Evolutionary conservation across 208 protist species (phyloP), one percentile per base, ranked within the genome.

Genomic region (Trichomonas vaginalis): DNA sequence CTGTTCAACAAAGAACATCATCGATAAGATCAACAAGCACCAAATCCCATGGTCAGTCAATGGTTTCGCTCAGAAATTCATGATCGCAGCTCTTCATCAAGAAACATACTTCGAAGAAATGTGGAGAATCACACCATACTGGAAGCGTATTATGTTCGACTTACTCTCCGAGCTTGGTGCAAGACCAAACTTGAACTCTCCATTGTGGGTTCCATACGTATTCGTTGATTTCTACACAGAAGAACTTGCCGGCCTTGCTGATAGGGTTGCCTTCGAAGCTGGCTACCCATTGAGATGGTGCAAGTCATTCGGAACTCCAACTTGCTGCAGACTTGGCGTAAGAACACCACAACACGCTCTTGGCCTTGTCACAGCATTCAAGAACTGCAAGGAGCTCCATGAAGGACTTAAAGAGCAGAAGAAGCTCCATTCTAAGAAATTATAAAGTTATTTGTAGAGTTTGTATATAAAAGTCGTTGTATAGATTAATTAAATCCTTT

Each of bases 11-110:
- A 48, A 51, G 37, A 42, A 51, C 17, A 92, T 42, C 15, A 92
- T 92, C 35, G 17, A 51, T 14, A 9, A 51, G 4, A 42, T 92
- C 45, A 17, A 51, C 23, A 48, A 92, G 45, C n/a, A 48, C 8
- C 86, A 92, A 47, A 45, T 92, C 39, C 86, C 86, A 51, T 92
- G 86, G 86, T 48, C 40, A 39, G 86, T 92, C 15, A 92, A 92
- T 92, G 86, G 86, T 10, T 17, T 40, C 45, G 86, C 86, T 35
- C 86, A 92, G n/a, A 42, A 35, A 21, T 92, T 92, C 86, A 51
- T 92, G 17, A 51, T 92, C 39, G 40, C 86, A 17, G 86, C 86
- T 51, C 8, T 92, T 14, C 23, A 92, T n/a, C 40, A 92, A 8
- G 46, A 92, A 32, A 48, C 23, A n/a, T 92, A 39, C 45, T 92